These are phyloP conservation scores for Arabidopsis suecica DNA, from an alignment of 345 rosid genomes.

Conservation along the genomic window DNA sequence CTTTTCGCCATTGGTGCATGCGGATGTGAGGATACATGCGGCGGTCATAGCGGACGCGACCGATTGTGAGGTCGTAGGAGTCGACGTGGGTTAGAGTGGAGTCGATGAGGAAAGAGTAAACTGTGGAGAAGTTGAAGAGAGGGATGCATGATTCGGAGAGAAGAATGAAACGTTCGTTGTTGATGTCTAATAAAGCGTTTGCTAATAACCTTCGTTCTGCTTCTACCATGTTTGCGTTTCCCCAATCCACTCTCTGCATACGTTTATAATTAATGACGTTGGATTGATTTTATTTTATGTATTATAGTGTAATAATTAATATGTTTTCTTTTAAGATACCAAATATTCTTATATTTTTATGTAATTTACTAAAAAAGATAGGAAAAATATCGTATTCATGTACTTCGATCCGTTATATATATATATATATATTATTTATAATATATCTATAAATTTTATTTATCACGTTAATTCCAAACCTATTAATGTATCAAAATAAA, in stretches of 20 bases:
- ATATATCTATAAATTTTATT: too few species aligned
- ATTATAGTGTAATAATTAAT: neutral
- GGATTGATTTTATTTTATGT: neutral
- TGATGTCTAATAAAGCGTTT: conserved; percentile 68
- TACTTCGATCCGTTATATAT: too few species aligned
- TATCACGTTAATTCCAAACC: too few species aligned
- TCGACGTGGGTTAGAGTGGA: conserved; percentile 57
- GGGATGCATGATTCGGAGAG: conserved; percentile 90
- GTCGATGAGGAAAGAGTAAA: conserved; percentile 64
- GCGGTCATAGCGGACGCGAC: conserved; percentile 63
- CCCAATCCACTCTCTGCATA: conserved; percentile 74
- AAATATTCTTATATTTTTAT: too few species aligned
- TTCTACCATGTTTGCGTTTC: conserved; percentile 73
- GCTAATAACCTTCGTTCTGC: conserved; percentile 84
- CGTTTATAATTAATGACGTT: conserved; percentile 18
- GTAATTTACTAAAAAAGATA: too few species aligned
- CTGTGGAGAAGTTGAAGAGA: conserved; percentile 70
- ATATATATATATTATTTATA: too few species aligned
- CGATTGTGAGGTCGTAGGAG: conserved; percentile 59
- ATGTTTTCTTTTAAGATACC: too few species aligned
- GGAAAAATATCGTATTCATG: too few species aligned
- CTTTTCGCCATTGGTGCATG: conserved; percentile 71
- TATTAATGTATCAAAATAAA: too few species aligned
- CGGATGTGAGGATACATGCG: conserved; percentile 62
- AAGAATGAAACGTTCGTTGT: conserved; percentile 74